phyloP scores from a whole-genome alignment of 2,329 filamentous ascomycete genomes.

The Lecanoromycetidae sp. region DNA sequence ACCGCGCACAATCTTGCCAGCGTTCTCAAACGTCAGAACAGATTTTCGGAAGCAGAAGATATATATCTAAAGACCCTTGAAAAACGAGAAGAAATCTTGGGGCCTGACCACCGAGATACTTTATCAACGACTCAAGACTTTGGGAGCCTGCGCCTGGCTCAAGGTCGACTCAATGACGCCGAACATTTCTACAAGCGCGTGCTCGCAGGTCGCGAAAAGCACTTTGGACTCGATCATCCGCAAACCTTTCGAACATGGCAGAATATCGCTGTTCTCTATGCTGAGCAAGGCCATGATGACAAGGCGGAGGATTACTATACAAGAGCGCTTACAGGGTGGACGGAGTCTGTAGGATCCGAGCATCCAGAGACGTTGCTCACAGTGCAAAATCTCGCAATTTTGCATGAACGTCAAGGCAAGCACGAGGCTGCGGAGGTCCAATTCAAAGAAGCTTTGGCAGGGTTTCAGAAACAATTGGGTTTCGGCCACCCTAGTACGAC shows the following conservation, averaged over 20 bases:
- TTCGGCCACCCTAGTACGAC: no score
- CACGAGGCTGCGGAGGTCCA: neutral
- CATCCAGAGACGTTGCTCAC: neutral
- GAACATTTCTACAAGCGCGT: constrained; percentile 14
- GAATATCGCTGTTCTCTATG: constrained; percentile 10
- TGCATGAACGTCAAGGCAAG: neutral
- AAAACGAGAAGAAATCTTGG: neutral
- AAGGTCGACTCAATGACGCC: constrained; percentile 3
- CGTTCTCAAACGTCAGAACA: neutral
- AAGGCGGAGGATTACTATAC: neutral
- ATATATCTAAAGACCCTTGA: constrained; percentile 2
- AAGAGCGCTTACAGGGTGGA: neutral
- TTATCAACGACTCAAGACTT: neutral
- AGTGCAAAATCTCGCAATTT: neutral
- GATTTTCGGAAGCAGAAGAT: neutral
- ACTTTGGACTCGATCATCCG: constrained; percentile 15
- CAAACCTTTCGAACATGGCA: constrained; percentile 17
- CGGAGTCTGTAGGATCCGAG: neutral
- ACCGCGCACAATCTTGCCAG: constrained; percentile 15
- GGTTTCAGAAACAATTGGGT: no score
- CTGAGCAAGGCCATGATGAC: neutral
- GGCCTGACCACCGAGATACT: neutral
- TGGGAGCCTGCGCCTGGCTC: neutral
- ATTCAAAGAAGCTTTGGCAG: neutral
- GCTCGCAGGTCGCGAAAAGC: constrained; percentile 14